Base-by-base conservation (phyloP, 176 grass and related monocot species). In the Lolium perenne region DNA sequence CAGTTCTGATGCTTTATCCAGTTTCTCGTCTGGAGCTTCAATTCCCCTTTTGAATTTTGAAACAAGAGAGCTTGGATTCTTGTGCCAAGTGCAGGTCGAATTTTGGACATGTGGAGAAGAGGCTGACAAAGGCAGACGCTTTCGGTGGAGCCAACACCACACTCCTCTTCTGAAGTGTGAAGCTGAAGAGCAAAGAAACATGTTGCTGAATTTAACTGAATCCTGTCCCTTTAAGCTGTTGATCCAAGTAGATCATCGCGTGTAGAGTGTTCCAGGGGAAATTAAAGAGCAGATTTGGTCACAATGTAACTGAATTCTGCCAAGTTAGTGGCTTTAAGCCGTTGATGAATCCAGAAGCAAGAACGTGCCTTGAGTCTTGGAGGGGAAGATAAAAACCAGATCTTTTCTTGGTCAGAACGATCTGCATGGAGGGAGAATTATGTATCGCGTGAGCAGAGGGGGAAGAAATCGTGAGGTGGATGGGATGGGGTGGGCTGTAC, bases 401-500 rank as follows among this genome's bases (percentile, higher is more conserved):
- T 55, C 16, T 54, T 55, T 66, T 47, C n/a, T n/a, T n/a, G 8
- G 54, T 54, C 12, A 50, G 18, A 83, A 56, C 7, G 67, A 0
- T n/a, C 66, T 18, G 80, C 26, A 79, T 20, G 81, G 65, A 66
- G 6, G 46, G 32, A 76, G 70, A 13, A 46, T 4, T 38, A 40
- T 69, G 55, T 7, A 25, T 2, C 9, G 63, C 10, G 25, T 43
- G 48, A 56, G 20, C 32, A 57, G 49, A 58, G 26, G 53, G 7
- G 15, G 63, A 47, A 47, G 41, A 78, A 79, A 14, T 70, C 51
- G 8, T 49, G 17, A 18, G 58, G 65, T 66, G 64, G 72, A 75
- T 5, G 48, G 67, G 35, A 11, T 20, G 64, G 68, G 13, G 18
- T 64, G 32, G 48, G 47, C 9, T 84, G 81, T 88, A 81, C 81